Base-by-base conservation (phyloP, 2,329 filamentous ascomycete genomes). In the Fusarium dimerum region DNA sequence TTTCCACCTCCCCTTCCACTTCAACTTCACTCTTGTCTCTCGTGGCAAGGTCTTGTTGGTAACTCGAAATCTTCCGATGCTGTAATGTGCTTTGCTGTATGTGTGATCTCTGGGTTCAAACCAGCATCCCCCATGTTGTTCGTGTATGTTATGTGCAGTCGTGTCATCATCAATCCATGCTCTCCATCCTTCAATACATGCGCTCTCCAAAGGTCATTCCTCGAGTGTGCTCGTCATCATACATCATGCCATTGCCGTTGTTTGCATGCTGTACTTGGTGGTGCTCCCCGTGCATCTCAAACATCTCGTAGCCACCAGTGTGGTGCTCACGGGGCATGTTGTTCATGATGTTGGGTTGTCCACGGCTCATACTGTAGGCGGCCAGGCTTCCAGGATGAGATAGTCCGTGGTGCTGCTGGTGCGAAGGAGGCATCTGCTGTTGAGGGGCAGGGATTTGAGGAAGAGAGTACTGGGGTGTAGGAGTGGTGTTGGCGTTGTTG, bases 191-290 rank as follows among this genome's bases (percentile, higher is more conserved):
- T 71, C 64, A 78, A 60, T 77, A 78, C 58, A 79, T 66, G 49
- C 78, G 70, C 45, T 76, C 73, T 17, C 73, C 67, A 57, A 77
- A 77, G 32, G 71, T 59, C 58, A 79, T 68, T 10, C 73, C 69
- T 2, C 71, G 68, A 40, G 63, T 54, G 42, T 76, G 71, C 4
- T 76, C 74, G 26, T 78, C 77, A 18, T 77, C 77, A 54, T 80
- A 80, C 20, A 76, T 61, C 38, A 73, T 68, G 13, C 70, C 66
- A 13, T 66, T 63, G 38, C 20, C 20, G 7, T 54, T 49, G 47
- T 48, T 54, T 6, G 60, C 48, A 39, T 47, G 47, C 39, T 65
- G 62, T n/a, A 62, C 48, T 18, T 56, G 48, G 36, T 62, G 58
- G 32, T 64, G 63, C 18, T 69, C 68, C 32, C 76, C 72, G n/a